Conservation (phyloP, 2,329 filamentous ascomycete genomes). For the Fusarium sp. region DNA sequence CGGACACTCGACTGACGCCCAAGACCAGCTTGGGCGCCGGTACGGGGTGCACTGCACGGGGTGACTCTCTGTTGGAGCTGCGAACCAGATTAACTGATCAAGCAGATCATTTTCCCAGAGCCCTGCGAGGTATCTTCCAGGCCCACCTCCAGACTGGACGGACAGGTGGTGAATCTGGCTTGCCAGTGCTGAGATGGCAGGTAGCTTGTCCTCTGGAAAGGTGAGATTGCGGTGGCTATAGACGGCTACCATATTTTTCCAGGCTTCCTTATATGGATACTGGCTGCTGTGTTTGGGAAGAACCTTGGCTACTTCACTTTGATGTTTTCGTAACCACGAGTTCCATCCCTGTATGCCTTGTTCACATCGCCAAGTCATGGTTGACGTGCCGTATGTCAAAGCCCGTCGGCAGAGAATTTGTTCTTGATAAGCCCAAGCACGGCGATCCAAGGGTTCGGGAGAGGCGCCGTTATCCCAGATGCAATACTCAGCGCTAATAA, state of each 20-base stretch:
- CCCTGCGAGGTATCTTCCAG: neutral
- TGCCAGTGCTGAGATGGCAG: neutral
- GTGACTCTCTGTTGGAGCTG: neutral
- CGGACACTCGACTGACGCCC: neutral
- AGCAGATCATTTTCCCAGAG: neutral
- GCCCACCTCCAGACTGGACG: neutral
- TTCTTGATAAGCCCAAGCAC: slow-evolving; percentile 4
- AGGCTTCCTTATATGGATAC: neutral
- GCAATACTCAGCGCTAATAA: neutral
- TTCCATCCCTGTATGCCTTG: neutral
- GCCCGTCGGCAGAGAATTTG: neutral
- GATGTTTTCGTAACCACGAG: neutral
- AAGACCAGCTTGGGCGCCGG: neutral
- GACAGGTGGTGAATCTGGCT: neutral
- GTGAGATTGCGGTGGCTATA: neutral
- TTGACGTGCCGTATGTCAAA: slow-evolving; percentile 3
- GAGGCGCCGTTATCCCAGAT: neutral
- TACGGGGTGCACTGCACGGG: neutral
- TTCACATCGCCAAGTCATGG: slow-evolving; percentile 1
- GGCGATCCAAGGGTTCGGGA: neutral
- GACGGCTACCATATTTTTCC: neutral
- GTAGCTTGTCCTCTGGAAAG: neutral
- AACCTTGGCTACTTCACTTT: neutral
- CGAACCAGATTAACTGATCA: neutral
- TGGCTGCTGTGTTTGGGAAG: neutral